phyloP scores from a whole-genome alignment of 306 rosid species.

The Prunus persica region DNA sequence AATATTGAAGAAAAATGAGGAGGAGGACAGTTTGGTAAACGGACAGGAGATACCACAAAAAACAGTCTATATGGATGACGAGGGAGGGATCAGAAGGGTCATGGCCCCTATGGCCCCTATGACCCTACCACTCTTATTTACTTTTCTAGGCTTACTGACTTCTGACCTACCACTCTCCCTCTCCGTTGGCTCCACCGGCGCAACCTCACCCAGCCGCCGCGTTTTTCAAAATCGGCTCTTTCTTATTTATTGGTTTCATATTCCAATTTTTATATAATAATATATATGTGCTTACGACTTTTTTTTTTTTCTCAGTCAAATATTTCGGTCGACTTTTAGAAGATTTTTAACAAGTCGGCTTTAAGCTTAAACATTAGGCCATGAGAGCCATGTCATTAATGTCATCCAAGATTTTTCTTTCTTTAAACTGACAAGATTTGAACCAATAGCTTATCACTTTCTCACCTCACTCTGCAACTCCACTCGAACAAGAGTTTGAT shows the following conservation, averaged over 20 bases:
- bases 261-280: neutral
- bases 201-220: neutral
- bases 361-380: neutral
- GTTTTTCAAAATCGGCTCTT: neutral
- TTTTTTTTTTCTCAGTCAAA: neutral
- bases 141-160: neutral
- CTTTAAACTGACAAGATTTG: too few relatives aligned
- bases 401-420: neutral
- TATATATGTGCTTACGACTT: neutral
- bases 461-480: too few relatives aligned
- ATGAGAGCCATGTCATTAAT: neutral
- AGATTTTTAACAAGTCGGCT: neutral
- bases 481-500: too few relatives aligned
- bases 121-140: slow-evolving; percentile 16
- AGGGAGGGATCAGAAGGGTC: neutral
- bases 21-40: neutral
- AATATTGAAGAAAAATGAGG: neutral
- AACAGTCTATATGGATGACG: neutral
- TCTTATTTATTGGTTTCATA: neutral
- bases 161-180: neutral
- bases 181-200: neutral
- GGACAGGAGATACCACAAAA: neutral
- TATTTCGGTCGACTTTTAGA: neutral
- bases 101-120: slow-evolving; percentile 1
- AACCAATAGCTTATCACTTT: too few relatives aligned